Evolutionary conservation across 805 yeast species (phyloP).

Genomic region (Helenozyma rhizophorensis): DNA sequence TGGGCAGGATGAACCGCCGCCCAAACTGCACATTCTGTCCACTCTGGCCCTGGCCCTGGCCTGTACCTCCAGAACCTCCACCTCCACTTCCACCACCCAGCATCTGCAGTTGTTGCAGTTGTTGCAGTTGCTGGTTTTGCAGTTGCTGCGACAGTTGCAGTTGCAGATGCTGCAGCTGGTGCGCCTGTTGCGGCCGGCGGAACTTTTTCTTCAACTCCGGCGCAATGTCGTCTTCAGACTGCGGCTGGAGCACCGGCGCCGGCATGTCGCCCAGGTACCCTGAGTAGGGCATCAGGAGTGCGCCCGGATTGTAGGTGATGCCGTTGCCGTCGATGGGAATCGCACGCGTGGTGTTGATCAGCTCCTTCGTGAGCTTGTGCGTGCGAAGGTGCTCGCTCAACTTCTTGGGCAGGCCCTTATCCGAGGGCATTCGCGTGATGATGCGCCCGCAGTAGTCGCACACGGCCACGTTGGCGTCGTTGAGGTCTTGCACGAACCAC

Average conservation of each 20-base stretch:
- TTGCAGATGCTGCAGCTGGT: slow-evolving; percentile 3
- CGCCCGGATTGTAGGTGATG: slow-evolving; percentile 29
- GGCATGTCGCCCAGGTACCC: too few relatives aligned
- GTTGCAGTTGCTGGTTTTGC: slow-evolving; percentile 3
- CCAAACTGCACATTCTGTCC: slow-evolving; percentile 2
- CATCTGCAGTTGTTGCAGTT: background rate
- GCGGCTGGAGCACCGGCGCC: slow-evolving; percentile 1
- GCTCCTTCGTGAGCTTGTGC: slow-evolving; percentile 42
- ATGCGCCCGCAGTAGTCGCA: slow-evolving; percentile 53
- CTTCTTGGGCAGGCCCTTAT: slow-evolving; percentile 58
- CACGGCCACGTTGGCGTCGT: slow-evolving; percentile 46
- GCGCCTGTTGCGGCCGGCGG: slow-evolving; percentile 5
- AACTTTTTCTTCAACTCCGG: slow-evolving; percentile 4
- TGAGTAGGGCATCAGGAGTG: slow-evolving; percentile 18
- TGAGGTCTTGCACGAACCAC: slow-evolving; percentile 52
- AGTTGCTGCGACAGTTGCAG: slow-evolving; percentile 2
- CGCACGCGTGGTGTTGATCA: slow-evolving; percentile 38
- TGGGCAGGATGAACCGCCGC: slow-evolving; percentile 5
- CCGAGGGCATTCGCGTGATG: slow-evolving; percentile 44
- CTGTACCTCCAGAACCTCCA: background rate
- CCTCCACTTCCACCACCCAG: background rate
- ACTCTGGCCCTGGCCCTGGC: background rate
- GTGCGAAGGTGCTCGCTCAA: slow-evolving; percentile 53
- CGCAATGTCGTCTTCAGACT: slow-evolving; percentile 2
- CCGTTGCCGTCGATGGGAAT: slow-evolving; percentile 37